Conservation (phyloP, 148 eudicot genomes). For the Simmondsia chinensis region DNA sequence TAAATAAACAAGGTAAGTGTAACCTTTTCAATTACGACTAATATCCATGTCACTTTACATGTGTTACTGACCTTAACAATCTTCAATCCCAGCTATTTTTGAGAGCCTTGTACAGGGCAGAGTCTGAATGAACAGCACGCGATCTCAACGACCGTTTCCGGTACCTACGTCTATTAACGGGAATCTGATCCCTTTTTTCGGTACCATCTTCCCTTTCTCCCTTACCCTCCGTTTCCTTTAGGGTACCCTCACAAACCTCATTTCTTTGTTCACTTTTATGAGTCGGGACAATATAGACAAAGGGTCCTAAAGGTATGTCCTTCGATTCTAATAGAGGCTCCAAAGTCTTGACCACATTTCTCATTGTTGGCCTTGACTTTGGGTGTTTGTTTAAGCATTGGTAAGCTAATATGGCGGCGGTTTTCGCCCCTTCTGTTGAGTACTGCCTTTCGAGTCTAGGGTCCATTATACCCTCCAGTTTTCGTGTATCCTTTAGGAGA, state of each 20-base stretch:
- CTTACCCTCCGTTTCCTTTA: neutral
- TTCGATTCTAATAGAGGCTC: constrained; percentile 30
- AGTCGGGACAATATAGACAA: constrained; percentile 32
- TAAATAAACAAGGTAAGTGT: no score
- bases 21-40: no score
- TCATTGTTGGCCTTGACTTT: constrained; percentile 48
- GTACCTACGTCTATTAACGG: neutral
- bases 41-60: no score
- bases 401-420: constrained; percentile 47
- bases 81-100: neutral
- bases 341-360: constrained; percentile 28
- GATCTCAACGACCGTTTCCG: constrained; percentile 7
- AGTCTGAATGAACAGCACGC: constrained; percentile 19
- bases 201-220: neutral
- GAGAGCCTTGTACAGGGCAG: constrained; percentile 12
- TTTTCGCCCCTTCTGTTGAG: constrained; percentile 45
- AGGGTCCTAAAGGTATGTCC: constrained; percentile 33
- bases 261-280: neutral
- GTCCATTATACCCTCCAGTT: constrained; percentile 46
- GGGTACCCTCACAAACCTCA: constrained; percentile 1
- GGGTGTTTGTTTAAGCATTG: constrained; percentile 45
- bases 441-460: constrained; percentile 59
- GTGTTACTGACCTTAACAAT: no score
- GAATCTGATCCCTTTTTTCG: neutral
- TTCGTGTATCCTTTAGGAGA: constrained; percentile 35